Conservation (phyloP, 2,329 filamentous ascomycete genomes). For the Colletotrichum magnum region DNA sequence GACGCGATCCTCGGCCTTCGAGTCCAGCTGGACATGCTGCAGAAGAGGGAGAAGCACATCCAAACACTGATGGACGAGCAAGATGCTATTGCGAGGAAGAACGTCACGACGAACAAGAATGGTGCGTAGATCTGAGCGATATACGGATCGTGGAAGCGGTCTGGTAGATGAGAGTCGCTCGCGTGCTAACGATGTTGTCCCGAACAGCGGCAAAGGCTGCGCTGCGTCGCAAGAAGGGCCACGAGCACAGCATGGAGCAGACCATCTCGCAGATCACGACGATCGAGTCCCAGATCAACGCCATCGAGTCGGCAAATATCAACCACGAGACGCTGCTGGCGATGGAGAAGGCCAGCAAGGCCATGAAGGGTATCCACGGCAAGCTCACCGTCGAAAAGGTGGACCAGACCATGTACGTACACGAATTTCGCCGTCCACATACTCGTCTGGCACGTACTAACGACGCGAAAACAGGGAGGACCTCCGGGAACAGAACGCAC, state of each 20-base stretch:
- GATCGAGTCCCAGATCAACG: slow-evolving; percentile 94
- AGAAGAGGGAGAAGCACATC: slow-evolving; percentile 94
- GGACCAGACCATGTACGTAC: slow-evolving; percentile 89
- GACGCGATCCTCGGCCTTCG: slow-evolving; percentile 93
- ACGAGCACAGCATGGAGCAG: slow-evolving; percentile 92
- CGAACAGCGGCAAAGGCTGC: slow-evolving; percentile 87
- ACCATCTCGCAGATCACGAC: slow-evolving; percentile 91
- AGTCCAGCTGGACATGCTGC: slow-evolving; percentile 94
- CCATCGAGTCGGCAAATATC: slow-evolving; percentile 98
- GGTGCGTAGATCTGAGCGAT: slow-evolving; percentile 69
- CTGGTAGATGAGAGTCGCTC: neutral
- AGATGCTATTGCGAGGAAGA: slow-evolving; percentile 88
- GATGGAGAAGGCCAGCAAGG: slow-evolving; percentile 90
- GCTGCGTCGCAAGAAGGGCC: slow-evolving; percentile 92
- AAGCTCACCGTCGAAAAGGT: slow-evolving; percentile 95
- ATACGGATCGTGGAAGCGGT: slow-evolving; percentile 3
- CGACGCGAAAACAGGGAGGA: slow-evolving; percentile 75
- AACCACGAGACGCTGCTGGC: slow-evolving; percentile 96
- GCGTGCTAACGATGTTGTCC: slow-evolving; percentile 17
- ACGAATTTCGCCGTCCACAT: neutral
- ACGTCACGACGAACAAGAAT: slow-evolving; percentile 89
- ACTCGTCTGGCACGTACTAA: slow-evolving; percentile 16
- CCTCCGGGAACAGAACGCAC: slow-evolving; percentile 90
- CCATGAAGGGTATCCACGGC: slow-evolving; percentile 94
- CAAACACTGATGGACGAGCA: slow-evolving; percentile 95